Evolutionary conservation across 257 asterid species (phyloP).

Genomic region (Thymus mandschuricus): DNA sequence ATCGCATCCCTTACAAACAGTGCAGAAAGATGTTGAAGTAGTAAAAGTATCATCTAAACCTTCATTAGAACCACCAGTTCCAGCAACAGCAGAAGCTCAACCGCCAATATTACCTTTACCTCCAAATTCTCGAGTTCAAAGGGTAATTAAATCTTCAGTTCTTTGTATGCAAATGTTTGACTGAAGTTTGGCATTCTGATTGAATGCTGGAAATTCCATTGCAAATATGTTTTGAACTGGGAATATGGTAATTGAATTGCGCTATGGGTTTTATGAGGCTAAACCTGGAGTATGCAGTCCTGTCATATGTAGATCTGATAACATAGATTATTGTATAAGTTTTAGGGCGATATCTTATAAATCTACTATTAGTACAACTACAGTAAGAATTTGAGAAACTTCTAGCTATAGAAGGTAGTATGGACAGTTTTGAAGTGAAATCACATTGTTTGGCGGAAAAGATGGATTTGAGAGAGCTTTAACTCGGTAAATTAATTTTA

Average conservation of each 20-base stretch:
- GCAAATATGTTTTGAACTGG: background rate
- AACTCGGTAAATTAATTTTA: too few species aligned
- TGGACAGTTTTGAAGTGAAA: background rate
- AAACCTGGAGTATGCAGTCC: background rate
- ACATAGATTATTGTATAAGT: background rate
- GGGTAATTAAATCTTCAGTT: constrained; percentile 46
- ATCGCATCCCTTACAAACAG: constrained; percentile 54
- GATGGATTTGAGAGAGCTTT: background rate
- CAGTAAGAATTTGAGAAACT: background rate
- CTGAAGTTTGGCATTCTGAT: constrained; percentile 13
- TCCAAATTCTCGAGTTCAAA: constrained; percentile 55
- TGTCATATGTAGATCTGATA: constrained; percentile 1
- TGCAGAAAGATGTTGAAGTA: constrained; percentile 86
- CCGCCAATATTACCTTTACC: constrained; percentile 90
- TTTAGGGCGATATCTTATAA: background rate
- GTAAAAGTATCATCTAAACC: constrained; percentile 59
- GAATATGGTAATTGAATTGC: background rate
- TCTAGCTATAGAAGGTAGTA: background rate
- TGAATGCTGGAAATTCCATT: constrained; percentile 6
- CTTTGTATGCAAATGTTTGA: constrained; percentile 5
- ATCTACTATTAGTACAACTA: background rate
- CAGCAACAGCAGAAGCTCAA: constrained; percentile 58
- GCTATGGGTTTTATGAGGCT: constrained; percentile 9
- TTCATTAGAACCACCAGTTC: constrained; percentile 49
- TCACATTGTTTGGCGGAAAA: background rate